Percentiles rank a stretch among this genome's conserved stretches.
Conservation (phyloP, 116 monocot species). For the Posidonia oceanica region DNA sequence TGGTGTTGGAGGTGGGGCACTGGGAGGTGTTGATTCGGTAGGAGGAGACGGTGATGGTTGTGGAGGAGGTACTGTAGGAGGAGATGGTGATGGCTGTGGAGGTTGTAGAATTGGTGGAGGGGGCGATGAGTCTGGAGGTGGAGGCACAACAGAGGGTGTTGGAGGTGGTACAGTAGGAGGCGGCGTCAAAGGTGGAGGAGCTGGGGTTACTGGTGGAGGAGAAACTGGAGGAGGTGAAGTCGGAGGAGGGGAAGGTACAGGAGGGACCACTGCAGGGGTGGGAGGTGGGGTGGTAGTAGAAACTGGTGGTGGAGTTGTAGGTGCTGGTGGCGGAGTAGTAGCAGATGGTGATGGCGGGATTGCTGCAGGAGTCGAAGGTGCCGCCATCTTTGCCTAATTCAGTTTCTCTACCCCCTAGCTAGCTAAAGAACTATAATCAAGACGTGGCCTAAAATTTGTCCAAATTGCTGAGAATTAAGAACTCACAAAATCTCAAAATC, state of each 20-base stretch:
- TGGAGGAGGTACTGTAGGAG: background rate
- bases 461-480: background rate
- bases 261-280: background rate
- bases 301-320: conserved; percentile 3
- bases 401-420: background rate
- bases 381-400: conserved; percentile 8
- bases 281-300: background rate
- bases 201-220: background rate
- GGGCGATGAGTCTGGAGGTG: background rate
- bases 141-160: background rate
- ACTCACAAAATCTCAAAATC: background rate
- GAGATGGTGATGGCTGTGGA: background rate
- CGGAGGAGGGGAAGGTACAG: background rate
- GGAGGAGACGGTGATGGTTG: background rate
- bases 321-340: background rate
- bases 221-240: background rate
- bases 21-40: background rate
- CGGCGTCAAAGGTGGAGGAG: background rate
- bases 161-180: background rate
- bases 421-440: background rate
- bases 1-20: background rate
- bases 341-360: background rate
- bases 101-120: background rate
- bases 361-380: conserved; percentile 2
- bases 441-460: background rate